These are phyloP conservation scores for Imleria badia DNA, from an alignment of 768 basidiomycete genomes.

Conservation along the genomic window DNA sequence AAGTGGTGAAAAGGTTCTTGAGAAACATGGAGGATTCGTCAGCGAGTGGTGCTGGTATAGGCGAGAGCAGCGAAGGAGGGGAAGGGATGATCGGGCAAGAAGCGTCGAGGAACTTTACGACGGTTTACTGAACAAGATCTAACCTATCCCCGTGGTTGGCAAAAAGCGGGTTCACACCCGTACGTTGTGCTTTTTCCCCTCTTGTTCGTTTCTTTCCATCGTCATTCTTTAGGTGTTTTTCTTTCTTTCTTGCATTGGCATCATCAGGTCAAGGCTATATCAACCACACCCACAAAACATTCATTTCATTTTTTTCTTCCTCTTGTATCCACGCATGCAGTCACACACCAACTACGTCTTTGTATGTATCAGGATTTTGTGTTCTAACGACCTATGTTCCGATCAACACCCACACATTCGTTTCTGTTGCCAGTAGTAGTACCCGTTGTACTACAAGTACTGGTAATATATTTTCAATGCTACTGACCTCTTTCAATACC, in stretches of 20 bases:
- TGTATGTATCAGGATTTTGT: constrained; percentile 15
- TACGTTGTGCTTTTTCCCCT: not conserved
- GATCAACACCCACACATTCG: not conserved
- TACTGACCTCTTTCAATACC: not conserved
- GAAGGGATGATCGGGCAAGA: constrained; percentile 55
- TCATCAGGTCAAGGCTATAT: constrained; percentile 5
- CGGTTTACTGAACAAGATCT: constrained; percentile 38
- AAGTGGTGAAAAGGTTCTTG: constrained; percentile 72
- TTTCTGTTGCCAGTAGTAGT: constrained; percentile 6
- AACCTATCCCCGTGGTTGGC: not conserved
- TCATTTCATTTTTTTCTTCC: constrained; percentile 1
- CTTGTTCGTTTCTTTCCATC: not conserved
- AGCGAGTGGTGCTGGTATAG: constrained; percentile 19
- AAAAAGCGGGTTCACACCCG: constrained; percentile 3
- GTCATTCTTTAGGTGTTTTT: constrained; percentile 13
- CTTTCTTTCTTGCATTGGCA: constrained; percentile 7
- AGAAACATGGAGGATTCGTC: constrained; percentile 23
- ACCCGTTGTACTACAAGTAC: not conserved
- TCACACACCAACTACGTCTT: not conserved
- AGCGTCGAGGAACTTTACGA: constrained; percentile 57
- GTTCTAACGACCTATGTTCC: not conserved
- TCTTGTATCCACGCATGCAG: constrained; percentile 19
- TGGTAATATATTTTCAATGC: not conserved
- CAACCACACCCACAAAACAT: constrained; percentile 7
- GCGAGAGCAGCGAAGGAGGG: constrained; percentile 19